Evolutionary conservation across 371 early-diverging fungal species (phyloP), one percentile per base, ranked within the genome.

Genomic region (Lichtheimia ramosa): DNA sequence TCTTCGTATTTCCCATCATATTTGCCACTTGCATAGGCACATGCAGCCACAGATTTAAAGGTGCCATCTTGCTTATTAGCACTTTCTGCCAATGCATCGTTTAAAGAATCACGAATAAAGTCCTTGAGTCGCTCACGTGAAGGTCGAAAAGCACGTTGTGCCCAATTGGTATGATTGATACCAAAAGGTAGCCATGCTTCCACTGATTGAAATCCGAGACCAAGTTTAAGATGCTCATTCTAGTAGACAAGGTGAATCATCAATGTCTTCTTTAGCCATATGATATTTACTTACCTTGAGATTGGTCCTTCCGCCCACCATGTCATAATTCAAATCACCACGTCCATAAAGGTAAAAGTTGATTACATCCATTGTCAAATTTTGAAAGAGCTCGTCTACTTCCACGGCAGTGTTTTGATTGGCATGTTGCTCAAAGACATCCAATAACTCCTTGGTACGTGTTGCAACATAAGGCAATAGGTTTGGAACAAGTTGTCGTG

Each of bases 291-390:
- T 43, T 67, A 77, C 81, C 70, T 77, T 77, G 4, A 81, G 57
- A 25, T 77, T 77, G 3, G 52, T 24, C 57, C 68, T 68, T 12
- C 71, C 73, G 7, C 78, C 76, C 0, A 81, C 73, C 14, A 73
- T 58, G 18, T 63, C 61, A 58, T 72, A 77, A n/a, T 75, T 66
- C 23, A 81, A 59, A 21, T 74, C 74, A 16, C 59, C 61, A 21
- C 69, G 61, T 21, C 81, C 81, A 62, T 77, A 81, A 14, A 81
- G 59, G 61, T 75, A 81, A 61, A 59, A 74, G 27, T 77, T 77
- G 48, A 81, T 81, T 6, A 77, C 71, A 62, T 77, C 78, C 75
- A 81, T 75, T 0, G 81, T 81, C 54, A 77, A 42, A 50, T 75
- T 68, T 59, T 60, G 67, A 51, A 77, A 75, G 3, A 69, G 16